Percentiles rank a stretch among this genome's conserved stretches.
Conservation (phyloP, 176 grass and related monocot genomes). For the Musa beccarii region DNA sequence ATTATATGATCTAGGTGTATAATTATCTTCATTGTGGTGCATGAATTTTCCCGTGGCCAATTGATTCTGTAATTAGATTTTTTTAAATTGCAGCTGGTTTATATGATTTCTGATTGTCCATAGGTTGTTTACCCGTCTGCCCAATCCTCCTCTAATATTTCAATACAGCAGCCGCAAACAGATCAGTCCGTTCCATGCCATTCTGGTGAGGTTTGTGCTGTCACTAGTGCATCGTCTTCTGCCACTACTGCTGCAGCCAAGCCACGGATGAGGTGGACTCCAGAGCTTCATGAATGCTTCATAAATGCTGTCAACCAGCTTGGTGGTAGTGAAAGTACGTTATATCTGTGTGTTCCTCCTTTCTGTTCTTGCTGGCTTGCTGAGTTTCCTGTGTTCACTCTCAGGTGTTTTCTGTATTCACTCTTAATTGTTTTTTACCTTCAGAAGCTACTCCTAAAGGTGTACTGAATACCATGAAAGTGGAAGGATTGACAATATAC, state of each 20-base stretch:
- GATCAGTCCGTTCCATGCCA: conserved; percentile 38
- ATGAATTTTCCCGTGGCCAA: background rate
- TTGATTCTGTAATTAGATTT: background rate
- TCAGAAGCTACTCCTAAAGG: conserved; percentile 95
- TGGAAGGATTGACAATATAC: conserved; percentile 89
- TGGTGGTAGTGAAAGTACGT: conserved; percentile 86
- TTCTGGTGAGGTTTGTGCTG: conserved; percentile 45
- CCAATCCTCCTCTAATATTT: background rate
- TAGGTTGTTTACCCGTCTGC: background rate
- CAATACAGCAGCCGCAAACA: background rate
- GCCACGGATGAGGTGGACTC: conserved; percentile 81
- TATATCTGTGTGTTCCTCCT: conserved; percentile 16
- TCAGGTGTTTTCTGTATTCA: background rate
- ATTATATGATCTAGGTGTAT: background rate
- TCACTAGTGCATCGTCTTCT: conserved; percentile 46
- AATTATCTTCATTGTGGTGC: background rate
- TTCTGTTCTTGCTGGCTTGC: background rate
- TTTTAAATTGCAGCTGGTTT: background rate
- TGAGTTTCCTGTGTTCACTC: background rate
- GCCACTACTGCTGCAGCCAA: conserved; percentile 39
- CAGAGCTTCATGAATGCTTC: conserved; percentile 89
- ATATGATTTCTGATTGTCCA: background rate
- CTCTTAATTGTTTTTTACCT: background rate
- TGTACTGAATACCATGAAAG: conserved; percentile 83
- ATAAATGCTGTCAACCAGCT: conserved; percentile 88